Conservation (phyloP, 306 rosid genomes). For the Castanea sativa region DNA sequence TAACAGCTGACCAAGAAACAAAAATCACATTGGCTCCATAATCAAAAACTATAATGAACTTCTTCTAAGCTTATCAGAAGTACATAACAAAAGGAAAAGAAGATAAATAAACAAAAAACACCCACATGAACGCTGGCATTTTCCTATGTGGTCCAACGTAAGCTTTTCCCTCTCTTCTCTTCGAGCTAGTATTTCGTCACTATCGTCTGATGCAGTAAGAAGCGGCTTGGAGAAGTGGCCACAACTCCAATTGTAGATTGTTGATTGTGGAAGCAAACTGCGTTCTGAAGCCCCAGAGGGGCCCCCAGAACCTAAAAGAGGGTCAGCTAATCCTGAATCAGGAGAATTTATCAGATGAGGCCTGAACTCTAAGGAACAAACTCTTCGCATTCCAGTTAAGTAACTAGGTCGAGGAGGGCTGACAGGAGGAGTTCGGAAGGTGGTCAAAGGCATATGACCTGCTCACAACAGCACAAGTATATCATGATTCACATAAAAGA, state of each 20-base stretch:
- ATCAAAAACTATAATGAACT: not conserved
- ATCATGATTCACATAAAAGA: not conserved
- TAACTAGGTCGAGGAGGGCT: constrained; percentile 93
- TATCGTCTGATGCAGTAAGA: constrained; percentile 64
- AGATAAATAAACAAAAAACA: constrained; percentile 7
- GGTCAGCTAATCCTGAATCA: constrained; percentile 92
- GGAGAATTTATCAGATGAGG: constrained; percentile 84
- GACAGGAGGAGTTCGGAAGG: constrained; percentile 98
- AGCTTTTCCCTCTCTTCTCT: constrained; percentile 91
- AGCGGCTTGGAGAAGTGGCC: constrained; percentile 96
- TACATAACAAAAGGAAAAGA: not conserved
- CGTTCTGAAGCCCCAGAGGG: constrained; percentile 64
- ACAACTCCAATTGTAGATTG: constrained; percentile 94
- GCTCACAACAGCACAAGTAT: constrained; percentile 24
- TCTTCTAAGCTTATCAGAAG: not conserved
- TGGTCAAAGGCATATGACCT: constrained; percentile 82
- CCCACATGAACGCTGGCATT: constrained; percentile 93
- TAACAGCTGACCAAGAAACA: constrained; percentile 59
- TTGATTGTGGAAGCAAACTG: constrained; percentile 87
- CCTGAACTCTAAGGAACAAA: constrained; percentile 86
- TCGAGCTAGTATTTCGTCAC: constrained; percentile 63
- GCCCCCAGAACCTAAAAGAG: constrained; percentile 78
- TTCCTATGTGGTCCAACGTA: constrained; percentile 84
- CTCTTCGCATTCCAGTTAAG: constrained; percentile 90
- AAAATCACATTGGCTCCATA: constrained; percentile 7